These are phyloP conservation scores for Penicillium sp. DNA, from an alignment of 2,329 filamentous ascomycete genomes.

Conservation along the genomic window DNA sequence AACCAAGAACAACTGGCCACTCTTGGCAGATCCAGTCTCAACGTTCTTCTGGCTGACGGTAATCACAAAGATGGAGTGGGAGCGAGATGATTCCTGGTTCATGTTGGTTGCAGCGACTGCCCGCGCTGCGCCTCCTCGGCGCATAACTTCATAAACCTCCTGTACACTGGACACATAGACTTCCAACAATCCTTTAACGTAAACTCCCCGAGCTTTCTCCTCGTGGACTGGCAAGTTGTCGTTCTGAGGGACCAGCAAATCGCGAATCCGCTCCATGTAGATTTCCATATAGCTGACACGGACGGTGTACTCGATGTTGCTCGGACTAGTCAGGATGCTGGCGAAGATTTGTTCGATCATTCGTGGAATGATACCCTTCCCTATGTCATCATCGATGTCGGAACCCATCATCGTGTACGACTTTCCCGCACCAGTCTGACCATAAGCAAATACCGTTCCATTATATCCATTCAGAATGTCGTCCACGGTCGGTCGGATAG, in stretches of 20 bases:
- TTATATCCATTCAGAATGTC: slow-evolving; percentile 99
- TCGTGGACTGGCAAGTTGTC: slow-evolving; percentile 98
- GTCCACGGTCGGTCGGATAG: slow-evolving; percentile 91
- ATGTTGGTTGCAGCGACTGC: slow-evolving; percentile 97
- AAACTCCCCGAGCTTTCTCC: slow-evolving; percentile 92
- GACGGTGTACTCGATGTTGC: slow-evolving; percentile 97
- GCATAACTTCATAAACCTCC: slow-evolving; percentile 96
- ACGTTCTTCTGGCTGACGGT: slow-evolving; percentile 97
- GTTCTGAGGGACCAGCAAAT: slow-evolving; percentile 86
- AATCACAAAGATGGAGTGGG: slow-evolving; percentile 96
- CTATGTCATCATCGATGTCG: slow-evolving; percentile 84
- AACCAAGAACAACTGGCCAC: slow-evolving; percentile 92
- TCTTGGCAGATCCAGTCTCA: slow-evolving; percentile 92
- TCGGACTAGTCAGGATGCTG: slow-evolving; percentile 85
- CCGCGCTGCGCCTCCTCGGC: slow-evolving; percentile 81
- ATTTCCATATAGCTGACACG: slow-evolving; percentile 99
- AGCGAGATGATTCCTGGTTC: slow-evolving; percentile 97
- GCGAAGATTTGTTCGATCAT: slow-evolving; percentile 98
- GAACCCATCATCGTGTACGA: slow-evolving; percentile 99
- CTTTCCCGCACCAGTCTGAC: slow-evolving; percentile 96
- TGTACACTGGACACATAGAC: slow-evolving; percentile 94
- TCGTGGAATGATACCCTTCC: slow-evolving; percentile 90
- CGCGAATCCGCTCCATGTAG: slow-evolving; percentile 97
- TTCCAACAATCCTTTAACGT: slow-evolving; percentile 91
- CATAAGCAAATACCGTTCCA: slow-evolving; percentile 97